Conservation (phyloP, 2,329 filamentous ascomycete genomes). For the Sclerotinia nivalis region DNA sequence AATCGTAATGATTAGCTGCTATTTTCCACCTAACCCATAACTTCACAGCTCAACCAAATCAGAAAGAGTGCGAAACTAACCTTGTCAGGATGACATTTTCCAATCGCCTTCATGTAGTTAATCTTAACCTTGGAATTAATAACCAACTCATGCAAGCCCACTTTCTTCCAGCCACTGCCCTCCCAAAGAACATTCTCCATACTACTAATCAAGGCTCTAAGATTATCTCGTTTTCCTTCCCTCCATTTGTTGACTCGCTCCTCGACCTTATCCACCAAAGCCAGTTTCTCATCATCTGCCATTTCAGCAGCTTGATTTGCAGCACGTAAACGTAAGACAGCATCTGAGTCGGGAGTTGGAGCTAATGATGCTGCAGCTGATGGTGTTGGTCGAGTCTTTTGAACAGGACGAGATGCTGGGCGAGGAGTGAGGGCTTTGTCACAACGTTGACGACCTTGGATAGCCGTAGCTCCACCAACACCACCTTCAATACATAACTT, state of each 20-base stretch:
- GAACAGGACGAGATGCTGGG: conserved; percentile 46
- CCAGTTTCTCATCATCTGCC: conserved; percentile 91
- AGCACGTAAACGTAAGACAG: conserved; percentile 77
- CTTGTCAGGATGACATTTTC: conserved; percentile 98
- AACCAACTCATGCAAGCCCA: conserved; percentile 89
- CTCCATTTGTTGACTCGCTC: conserved; percentile 78
- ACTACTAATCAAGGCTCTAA: conserved; percentile 83
- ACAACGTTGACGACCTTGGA: conserved; percentile 84
- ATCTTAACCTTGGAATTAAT: conserved; percentile 96
- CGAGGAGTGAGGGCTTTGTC: conserved; percentile 81
- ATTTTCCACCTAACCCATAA: background rate
- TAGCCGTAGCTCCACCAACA: conserved; percentile 80
- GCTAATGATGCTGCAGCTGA: conserved; percentile 48
- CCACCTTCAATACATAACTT: conserved; percentile 78
- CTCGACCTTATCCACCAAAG: conserved; percentile 81
- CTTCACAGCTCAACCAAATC: background rate
- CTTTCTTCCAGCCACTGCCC: conserved; percentile 92
- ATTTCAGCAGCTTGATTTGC: conserved; percentile 84
- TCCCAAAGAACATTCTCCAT: conserved; percentile 90
- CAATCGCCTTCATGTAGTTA: conserved; percentile 98
- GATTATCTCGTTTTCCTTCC: conserved; percentile 87
- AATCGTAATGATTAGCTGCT: conserved; percentile 13
- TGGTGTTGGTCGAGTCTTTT: conserved; percentile 46
- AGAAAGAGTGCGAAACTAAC: conserved; percentile 53
- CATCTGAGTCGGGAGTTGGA: conserved; percentile 60